phyloP scores from a whole-genome alignment of 2,329 filamentous ascomycete genomes.

The Diatrype stigma region DNA sequence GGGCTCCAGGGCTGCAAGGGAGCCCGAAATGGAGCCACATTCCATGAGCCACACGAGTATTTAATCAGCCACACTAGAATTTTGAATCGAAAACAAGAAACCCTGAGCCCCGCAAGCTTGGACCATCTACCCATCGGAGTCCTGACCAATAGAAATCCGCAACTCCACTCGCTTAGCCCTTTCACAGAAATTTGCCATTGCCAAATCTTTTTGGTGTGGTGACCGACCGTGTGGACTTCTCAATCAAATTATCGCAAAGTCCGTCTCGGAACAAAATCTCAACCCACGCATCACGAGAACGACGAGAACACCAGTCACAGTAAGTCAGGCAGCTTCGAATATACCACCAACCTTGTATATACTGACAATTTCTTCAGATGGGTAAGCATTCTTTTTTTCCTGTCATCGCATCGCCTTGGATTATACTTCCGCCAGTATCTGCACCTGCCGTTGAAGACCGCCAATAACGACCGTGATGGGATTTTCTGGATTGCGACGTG shows the following conservation, averaged over 20 bases:
- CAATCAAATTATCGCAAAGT: slow-evolving; percentile 21
- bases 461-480: no score
- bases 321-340: slow-evolving; percentile 36
- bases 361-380: slow-evolving; percentile 24
- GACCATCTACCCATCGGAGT: background rate
- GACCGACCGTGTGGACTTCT: no score
- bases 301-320: slow-evolving; percentile 42
- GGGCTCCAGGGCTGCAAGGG: no score
- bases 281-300: slow-evolving; percentile 34
- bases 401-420: slow-evolving; percentile 10
- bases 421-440: slow-evolving; percentile 14
- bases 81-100: background rate
- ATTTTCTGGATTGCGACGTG: no score
- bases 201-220: slow-evolving; percentile 25
- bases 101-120: slow-evolving; percentile 17
- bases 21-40: no score
- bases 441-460: no score
- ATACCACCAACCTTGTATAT: no score
- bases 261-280: slow-evolving; percentile 19
- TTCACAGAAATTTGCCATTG: slow-evolving; percentile 25
- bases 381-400: slow-evolving; percentile 22
- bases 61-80: background rate
- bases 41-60: background rate
- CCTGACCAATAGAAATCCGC: background rate
- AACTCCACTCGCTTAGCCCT: background rate